Percentiles rank a stretch among this genome's conserved stretches.
Conservation (phyloP, 345 rosid species). For the Euphorbia tirucalli region DNA sequence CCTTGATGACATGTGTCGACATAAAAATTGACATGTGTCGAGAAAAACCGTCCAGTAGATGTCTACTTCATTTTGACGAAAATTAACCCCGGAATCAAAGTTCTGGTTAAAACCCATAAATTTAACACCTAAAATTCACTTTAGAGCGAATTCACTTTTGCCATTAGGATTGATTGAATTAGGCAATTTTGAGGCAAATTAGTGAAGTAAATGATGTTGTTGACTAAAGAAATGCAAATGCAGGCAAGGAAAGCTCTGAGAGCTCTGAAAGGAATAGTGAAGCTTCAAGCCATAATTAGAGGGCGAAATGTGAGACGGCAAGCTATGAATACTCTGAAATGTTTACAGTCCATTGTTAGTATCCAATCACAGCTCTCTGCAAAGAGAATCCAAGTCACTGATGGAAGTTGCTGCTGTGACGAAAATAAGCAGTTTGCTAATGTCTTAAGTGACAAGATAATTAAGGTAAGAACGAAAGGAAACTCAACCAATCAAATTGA, state of each 20-base stretch:
- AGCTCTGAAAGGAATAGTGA: slow-evolving; percentile 89
- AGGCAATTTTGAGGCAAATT: neutral
- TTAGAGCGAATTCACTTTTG: too few relatives aligned
- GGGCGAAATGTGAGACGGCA: slow-evolving; percentile 81
- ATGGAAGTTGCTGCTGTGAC: slow-evolving; percentile 33
- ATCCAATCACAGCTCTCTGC: slow-evolving; percentile 72
- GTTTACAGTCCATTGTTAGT: slow-evolving; percentile 78
- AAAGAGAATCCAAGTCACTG: slow-evolving; percentile 44
- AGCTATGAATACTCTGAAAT: slow-evolving; percentile 69
- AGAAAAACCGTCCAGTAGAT: too few relatives aligned
- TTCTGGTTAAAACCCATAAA: too few relatives aligned
- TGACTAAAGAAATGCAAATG: slow-evolving; percentile 4
- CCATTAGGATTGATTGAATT: too few relatives aligned
- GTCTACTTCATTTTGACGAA: too few relatives aligned
- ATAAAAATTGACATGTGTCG: too few relatives aligned
- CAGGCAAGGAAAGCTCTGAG: slow-evolving; percentile 89
- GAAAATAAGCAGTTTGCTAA: slow-evolving; percentile 44
- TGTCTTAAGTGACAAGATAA: slow-evolving; percentile 46
- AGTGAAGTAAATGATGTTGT: neutral
- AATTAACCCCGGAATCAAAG: too few relatives aligned
- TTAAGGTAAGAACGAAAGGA: slow-evolving; percentile 51
- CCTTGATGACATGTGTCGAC: too few relatives aligned
- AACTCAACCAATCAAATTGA: neutral
- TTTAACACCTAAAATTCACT: too few relatives aligned
- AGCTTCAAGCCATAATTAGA: slow-evolving; percentile 84